Conservation (phyloP, 208 protist genomes). For the Wallacemonas rigidus region DNA sequence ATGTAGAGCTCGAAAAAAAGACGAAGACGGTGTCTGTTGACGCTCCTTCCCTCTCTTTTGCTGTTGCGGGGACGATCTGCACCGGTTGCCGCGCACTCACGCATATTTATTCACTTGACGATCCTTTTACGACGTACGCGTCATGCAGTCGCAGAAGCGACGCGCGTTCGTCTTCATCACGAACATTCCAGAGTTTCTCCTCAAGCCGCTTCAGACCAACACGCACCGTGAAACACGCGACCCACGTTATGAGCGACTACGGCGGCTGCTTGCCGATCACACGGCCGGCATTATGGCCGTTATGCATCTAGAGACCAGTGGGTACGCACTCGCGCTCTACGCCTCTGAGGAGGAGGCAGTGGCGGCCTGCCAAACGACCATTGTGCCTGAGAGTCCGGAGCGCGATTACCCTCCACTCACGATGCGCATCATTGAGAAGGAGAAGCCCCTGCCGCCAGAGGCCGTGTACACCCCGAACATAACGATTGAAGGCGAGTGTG, state of each 20-base stretch:
- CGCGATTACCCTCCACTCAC: conserved; percentile 44
- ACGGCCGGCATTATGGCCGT: conserved; percentile 86
- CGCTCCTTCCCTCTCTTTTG: too few species aligned
- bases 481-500: conserved; percentile 57
- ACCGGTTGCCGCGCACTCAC: not conserved
- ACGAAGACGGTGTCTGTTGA: too few species aligned
- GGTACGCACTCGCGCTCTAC: conserved; percentile 82
- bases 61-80: too few species aligned
- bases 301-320: conserved; percentile 79
- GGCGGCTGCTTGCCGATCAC: conserved; percentile 69
- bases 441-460: conserved; percentile 65
- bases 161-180: conserved; percentile 90
- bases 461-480: conserved; percentile 81
- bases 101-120: not conserved
- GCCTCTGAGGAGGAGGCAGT: conserved; percentile 82
- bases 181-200: conserved; percentile 74
- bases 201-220: conserved; percentile 45
- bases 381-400: conserved; percentile 39
- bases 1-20: too few species aligned
- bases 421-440: conserved; percentile 74
- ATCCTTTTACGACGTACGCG: too few species aligned
- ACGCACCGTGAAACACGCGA: conserved; percentile 38
- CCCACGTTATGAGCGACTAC: conserved; percentile 83
- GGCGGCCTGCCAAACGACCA: conserved; percentile 74
- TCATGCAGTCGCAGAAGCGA: conserved; percentile 13